Evolutionary conservation across 2,329 filamentous ascomycete genomes (phyloP).

Genomic region (Knoxdaviesia capensis): DNA sequence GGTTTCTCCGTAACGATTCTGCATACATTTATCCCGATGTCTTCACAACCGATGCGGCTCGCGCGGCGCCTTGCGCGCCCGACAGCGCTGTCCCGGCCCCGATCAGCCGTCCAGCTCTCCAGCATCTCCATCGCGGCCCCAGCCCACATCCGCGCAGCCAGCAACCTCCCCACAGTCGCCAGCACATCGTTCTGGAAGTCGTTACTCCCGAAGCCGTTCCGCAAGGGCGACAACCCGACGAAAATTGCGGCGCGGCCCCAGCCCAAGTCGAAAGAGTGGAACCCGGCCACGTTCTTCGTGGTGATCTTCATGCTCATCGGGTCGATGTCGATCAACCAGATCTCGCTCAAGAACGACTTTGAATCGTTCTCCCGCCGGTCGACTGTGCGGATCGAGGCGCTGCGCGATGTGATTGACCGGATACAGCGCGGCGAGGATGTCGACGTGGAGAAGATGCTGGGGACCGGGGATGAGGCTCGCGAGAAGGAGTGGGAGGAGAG

Average conservation of each 20-base stretch:
- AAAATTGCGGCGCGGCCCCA: slow-evolving; percentile 8
- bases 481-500: slow-evolving; percentile 83
- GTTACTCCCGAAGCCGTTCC: slow-evolving; percentile 47
- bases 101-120: too few relatives aligned
- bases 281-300: slow-evolving; percentile 67
- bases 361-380: slow-evolving; percentile 53
- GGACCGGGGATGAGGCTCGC: slow-evolving; percentile 52
- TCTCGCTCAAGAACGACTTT: slow-evolving; percentile 59
- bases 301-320: slow-evolving; percentile 73
- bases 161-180: slow-evolving; percentile 27
- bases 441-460: slow-evolving; percentile 66
- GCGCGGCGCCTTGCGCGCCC: too few relatives aligned
- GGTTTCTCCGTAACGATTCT: too few relatives aligned
- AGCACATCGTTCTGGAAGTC: slow-evolving; percentile 47
- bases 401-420: slow-evolving; percentile 56
- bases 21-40: too few relatives aligned
- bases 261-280: slow-evolving; percentile 44
- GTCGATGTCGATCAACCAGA: slow-evolving; percentile 87
- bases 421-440: slow-evolving; percentile 56
- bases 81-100: too few relatives aligned
- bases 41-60: too few relatives aligned
- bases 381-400: slow-evolving; percentile 54
- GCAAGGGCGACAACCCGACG: slow-evolving; percentile 15
- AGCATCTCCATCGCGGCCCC: too few relatives aligned
- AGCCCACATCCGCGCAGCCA: slow-evolving; percentile 11